phyloP scores from a whole-genome alignment of 805 yeast species.

The Saccharomycopsis selenospora region DNA sequence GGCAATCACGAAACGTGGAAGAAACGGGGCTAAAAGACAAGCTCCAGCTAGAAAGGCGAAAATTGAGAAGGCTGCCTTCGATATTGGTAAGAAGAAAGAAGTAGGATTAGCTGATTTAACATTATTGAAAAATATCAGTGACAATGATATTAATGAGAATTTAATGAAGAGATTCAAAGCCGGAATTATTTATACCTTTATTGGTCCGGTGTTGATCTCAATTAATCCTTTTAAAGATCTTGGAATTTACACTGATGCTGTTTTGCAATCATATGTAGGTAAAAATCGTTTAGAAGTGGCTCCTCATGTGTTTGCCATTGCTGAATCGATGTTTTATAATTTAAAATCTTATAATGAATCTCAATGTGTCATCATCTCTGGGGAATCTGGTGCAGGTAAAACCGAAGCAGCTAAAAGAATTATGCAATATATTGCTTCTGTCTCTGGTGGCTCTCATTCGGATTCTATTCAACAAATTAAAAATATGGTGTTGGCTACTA shows the following conservation, averaged over 20 bases:
- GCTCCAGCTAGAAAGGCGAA: constrained; percentile 54
- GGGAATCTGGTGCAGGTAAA: constrained; percentile 97
- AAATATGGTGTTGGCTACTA: constrained; percentile 97
- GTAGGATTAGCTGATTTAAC: constrained; percentile 98
- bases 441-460: constrained; percentile 60
- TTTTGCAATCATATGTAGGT: constrained; percentile 71
- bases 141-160: constrained; percentile 88
- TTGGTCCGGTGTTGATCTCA: constrained; percentile 90
- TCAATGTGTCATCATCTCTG: constrained; percentile 96
- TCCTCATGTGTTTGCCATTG: constrained; percentile 97
- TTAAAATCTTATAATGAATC: constrained; percentile 89
- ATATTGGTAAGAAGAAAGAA: constrained; percentile 80
- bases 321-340: constrained; percentile 94
- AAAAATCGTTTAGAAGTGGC: constrained; percentile 94
- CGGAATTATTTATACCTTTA: constrained; percentile 85
- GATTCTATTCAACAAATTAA: constrained; percentile 77
- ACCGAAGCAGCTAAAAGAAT: constrained; percentile 97
- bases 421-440: constrained; percentile 94
- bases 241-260: constrained; percentile 85
- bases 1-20: constrained; percentile 73
- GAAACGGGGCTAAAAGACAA: constrained; percentile 42
- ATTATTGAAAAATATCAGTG: constrained; percentile 76
- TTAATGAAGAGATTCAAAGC: constrained; percentile 82
- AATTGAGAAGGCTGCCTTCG: constrained; percentile 86
- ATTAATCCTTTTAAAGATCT: constrained; percentile 95